A percentile compares a stretch with the other conserved stretches of the same genome.
Evolutionary conservation across 306 rosid species (phyloP).

Genomic region (Vigna radiata): DNA sequence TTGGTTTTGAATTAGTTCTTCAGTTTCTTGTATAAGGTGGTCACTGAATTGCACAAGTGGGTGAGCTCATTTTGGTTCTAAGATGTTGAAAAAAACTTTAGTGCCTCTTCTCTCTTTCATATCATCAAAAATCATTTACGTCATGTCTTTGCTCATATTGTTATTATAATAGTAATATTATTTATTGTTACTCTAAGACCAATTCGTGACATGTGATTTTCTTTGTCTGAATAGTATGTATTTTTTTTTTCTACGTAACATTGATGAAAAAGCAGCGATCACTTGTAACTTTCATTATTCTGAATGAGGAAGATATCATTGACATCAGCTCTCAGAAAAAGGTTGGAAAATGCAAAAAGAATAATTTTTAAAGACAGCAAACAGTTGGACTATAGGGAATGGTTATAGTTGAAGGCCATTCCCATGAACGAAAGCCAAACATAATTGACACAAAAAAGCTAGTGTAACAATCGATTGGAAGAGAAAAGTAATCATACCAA

Average conservation of each 20-base stretch:
- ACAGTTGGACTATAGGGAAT: no score
- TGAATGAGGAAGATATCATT: neutral
- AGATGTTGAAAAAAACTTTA: neutral
- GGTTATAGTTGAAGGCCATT: no score
- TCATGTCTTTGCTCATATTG: neutral
- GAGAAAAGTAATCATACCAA: no score
- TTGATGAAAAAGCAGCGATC: neutral
- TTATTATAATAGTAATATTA: neutral
- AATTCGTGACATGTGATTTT: neutral
- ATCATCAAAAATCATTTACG: slow-evolving; percentile 12
- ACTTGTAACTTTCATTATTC: neutral
- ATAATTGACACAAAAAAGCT: no score
- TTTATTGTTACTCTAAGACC: neutral
- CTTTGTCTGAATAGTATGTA: neutral
- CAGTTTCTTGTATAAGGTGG: slow-evolving; percentile 28
- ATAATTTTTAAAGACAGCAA: no score
- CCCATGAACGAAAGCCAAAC: no score
- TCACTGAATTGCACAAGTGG: slow-evolving; percentile 34
- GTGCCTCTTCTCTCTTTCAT: slow-evolving; percentile 19
- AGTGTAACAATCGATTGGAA: no score
- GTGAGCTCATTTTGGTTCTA: slow-evolving; percentile 30
- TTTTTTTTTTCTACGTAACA: neutral
- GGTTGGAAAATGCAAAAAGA: neutral
- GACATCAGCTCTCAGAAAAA: neutral
- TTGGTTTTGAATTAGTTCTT: slow-evolving; percentile 31